Evolutionary conservation across 192 early-diverging fungal genomes (phyloP).

Genomic region (Coemansia furcata): DNA sequence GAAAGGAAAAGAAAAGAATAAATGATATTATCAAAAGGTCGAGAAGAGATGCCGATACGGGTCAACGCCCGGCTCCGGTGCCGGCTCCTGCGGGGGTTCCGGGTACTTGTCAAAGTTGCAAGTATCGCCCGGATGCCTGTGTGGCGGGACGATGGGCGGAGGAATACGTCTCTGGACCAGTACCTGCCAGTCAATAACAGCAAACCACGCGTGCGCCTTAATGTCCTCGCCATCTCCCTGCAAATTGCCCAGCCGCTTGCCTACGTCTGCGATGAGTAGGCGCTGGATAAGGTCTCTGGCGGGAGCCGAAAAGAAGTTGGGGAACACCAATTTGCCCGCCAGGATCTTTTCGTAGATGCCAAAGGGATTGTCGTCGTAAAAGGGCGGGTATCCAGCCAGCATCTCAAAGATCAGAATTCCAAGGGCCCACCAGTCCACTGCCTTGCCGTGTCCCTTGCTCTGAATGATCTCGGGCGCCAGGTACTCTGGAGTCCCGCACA

Average conservation of each 20-base stretch:
- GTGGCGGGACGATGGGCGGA: constrained; percentile 88
- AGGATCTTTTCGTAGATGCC: constrained; percentile 95
- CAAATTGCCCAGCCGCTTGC: constrained; percentile 92
- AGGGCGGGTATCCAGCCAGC: constrained; percentile 87
- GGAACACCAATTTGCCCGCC: constrained; percentile 84
- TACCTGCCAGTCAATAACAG: constrained; percentile 88
- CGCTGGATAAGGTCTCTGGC: constrained; percentile 90
- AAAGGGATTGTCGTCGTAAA: constrained; percentile 92
- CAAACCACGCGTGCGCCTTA: constrained; percentile 93
- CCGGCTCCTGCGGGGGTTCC: constrained; percentile 69
- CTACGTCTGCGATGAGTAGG: constrained; percentile 87
- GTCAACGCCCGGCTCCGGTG: constrained; percentile 59
- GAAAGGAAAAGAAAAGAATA: constrained; percentile 3
- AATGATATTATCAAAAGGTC: constrained; percentile 58
- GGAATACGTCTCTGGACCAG: constrained; percentile 71
- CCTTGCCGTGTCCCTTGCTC: constrained; percentile 83
- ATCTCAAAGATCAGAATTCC: constrained; percentile 90
- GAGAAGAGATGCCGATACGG: constrained; percentile 79
- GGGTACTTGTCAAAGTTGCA: constrained; percentile 98
- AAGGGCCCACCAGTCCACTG: constrained; percentile 98
- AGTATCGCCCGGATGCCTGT: constrained; percentile 88
- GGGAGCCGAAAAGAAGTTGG: constrained; percentile 75
- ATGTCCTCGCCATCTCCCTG: constrained; percentile 90
- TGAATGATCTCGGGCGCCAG: constrained; percentile 89
- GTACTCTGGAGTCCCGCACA: constrained; percentile 98